A percentile compares a stretch with the other conserved stretches of the same genome.
phyloP scores from a whole-genome alignment of 23 red algal genomes.

The Gracilaria caudata region DNA sequence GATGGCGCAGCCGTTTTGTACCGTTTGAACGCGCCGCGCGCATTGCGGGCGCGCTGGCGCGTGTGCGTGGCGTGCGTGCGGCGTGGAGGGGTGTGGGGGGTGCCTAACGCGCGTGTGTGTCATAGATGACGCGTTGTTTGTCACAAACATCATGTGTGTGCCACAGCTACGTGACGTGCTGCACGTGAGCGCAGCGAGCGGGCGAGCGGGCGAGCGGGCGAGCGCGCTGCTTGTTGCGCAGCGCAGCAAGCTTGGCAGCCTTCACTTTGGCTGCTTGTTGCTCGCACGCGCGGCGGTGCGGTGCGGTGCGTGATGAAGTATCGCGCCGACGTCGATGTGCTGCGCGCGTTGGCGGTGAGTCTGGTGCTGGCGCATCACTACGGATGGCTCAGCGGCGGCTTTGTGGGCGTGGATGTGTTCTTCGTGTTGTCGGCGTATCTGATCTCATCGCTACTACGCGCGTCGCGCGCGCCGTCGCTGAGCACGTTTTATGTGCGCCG shows the following conservation, averaged over 20 bases:
- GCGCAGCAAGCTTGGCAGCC: too few relatives aligned
- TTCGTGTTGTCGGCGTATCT: conserved; percentile 57
- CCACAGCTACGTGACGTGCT: background rate
- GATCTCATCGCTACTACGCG: conserved; percentile 43
- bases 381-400: conserved; percentile 41
- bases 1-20: too few relatives aligned
- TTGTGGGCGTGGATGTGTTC: conserved; percentile 70
- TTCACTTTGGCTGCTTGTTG: background rate
- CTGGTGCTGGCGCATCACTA: conserved; percentile 15
- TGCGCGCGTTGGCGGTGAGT: conserved; percentile 1
- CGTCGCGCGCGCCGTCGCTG: background rate
- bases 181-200: background rate
- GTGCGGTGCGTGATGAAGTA: conserved; percentile 5
- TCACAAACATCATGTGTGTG: too few relatives aligned
- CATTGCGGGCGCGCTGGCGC: too few relatives aligned
- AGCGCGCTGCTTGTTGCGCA: too few relatives aligned
- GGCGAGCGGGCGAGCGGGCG: background rate
- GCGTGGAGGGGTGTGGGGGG: too few relatives aligned
- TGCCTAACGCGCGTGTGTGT: too few relatives aligned
- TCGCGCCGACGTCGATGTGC: conserved; percentile 5
- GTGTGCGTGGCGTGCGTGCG: too few relatives aligned
- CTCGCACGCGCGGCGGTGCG: background rate
- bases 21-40: too few relatives aligned
- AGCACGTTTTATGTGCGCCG: conserved; percentile 45
- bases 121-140: too few relatives aligned